Conservation (phyloP, 2,329 filamentous ascomycete genomes). For the Didymella pomorum region DNA sequence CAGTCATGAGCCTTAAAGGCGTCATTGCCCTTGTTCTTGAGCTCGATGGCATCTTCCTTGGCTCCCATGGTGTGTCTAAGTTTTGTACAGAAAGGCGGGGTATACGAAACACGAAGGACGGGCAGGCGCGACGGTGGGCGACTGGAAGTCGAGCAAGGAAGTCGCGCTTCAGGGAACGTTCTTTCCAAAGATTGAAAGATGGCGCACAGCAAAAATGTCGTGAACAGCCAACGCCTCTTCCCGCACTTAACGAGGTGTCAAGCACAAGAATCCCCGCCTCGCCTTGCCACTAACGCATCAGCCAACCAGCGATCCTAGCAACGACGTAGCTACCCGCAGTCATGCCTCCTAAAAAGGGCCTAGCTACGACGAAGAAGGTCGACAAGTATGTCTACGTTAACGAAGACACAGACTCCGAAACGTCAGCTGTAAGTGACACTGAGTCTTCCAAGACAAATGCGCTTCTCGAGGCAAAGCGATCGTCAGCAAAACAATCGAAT, state of each 20-base stretch:
- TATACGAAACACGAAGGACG: constrained; percentile 19
- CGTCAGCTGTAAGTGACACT: not conserved
- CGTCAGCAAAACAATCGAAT: not conserved
- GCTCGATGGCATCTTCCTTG: constrained; percentile 74
- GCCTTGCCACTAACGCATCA: constrained; percentile 35
- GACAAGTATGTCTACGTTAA: constrained; percentile 25
- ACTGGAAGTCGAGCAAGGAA: constrained; percentile 15
- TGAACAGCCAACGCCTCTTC: constrained; percentile 20
- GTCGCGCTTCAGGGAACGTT: constrained; percentile 9
- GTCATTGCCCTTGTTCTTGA: constrained; percentile 95
- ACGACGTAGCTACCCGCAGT: constrained; percentile 20
- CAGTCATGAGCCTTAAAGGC: constrained; percentile 90
- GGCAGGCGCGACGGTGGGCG: constrained; percentile 31
- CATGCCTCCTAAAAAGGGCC: constrained; percentile 37
- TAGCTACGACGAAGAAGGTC: constrained; percentile 35
- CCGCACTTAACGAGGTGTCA: constrained; percentile 33
- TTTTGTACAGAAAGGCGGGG: constrained; percentile 25
- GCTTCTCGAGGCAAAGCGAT: not conserved
- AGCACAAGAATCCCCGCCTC: constrained; percentile 35
- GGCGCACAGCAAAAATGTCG: constrained; percentile 17
- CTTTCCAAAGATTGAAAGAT: constrained; percentile 10
- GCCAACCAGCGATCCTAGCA: constrained; percentile 32
- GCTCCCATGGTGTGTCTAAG: constrained; percentile 44
- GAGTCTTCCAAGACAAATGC: not conserved
- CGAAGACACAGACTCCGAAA: constrained; percentile 11